Evolutionary conservation across 768 basidiomycete genomes (phyloP), one percentile per base, ranked within the genome.

Genomic region (Amanita inopinata): DNA sequence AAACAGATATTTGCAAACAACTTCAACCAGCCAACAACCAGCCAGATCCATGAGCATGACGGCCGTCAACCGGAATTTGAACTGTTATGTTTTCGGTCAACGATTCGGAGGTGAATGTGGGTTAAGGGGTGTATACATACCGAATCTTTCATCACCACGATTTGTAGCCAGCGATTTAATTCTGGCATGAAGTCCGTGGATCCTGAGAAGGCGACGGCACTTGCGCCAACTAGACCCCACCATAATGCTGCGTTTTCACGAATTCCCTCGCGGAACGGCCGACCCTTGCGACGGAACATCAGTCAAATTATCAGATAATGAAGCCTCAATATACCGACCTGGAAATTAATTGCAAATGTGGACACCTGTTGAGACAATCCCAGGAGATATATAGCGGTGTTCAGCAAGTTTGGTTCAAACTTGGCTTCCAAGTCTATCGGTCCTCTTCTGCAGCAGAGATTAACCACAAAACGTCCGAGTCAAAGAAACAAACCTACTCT

Each of bases 341-440:
- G 90, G 75, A 93, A 99, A 67, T 99, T 99, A 66, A 98, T 91
- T 3, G 92, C 83, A 55, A 99, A 98, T 0, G 96, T 98, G 5
- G 94, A 98, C 1, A 99, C 94, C 61, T 99, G 96, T 59, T 99
- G 94, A 2, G 89, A 93, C 27, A 98, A 73, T 40, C 93, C 85
- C 39, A 99, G 72, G 20, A 98, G 78, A 65, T 93, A 99, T 54
- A 99, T 94, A 31, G 92, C 90, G 2, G 93, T 94, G 68, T 98
- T 99, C 46, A 99, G 69, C 36, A 99, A 65, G 50, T 80, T 88
- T 0, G 96, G 94, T 57, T 91, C 89, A 53, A 96, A 99, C 58
- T 96, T 93, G 41, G 93, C 94, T 40, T 97, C 94, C 27, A 99
- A 67, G 58, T 98, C 92, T 47, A 97, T 86, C 1, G 69, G 66